phyloP scores from a whole-genome alignment of 495 filamentous ascomycete genomes.

The Poronia punctata region DNA sequence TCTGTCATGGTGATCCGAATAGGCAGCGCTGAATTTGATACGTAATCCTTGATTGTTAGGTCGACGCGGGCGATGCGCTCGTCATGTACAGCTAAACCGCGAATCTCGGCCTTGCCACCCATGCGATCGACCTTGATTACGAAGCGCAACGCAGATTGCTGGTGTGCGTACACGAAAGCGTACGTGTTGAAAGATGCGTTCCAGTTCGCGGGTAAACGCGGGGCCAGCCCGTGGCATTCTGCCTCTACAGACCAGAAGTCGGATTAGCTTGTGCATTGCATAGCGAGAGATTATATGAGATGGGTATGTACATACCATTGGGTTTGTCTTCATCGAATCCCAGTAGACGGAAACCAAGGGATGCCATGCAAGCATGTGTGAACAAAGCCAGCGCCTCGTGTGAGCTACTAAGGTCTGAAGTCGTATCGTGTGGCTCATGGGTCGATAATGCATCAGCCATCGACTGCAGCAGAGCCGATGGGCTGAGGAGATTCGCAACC shows the following conservation, averaged over 20 bases:
- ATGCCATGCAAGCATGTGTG: slow-evolving; percentile 73
- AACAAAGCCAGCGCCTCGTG: slow-evolving; percentile 84
- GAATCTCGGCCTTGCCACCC: slow-evolving; percentile 74
- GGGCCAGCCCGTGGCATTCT: slow-evolving; percentile 35
- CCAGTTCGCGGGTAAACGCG: slow-evolving; percentile 70
- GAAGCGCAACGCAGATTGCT: slow-evolving; percentile 82
- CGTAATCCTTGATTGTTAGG: slow-evolving; percentile 65
- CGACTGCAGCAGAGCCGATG: slow-evolving; percentile 37
- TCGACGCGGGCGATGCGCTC: slow-evolving; percentile 77
- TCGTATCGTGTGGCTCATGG: slow-evolving; percentile 40
- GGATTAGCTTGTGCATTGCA: background rate
- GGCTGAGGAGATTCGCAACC: slow-evolving; percentile 30
- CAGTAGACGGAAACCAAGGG: slow-evolving; percentile 72
- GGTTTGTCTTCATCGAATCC: slow-evolving; percentile 75
- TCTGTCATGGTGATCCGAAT: slow-evolving; percentile 36
- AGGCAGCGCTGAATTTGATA: slow-evolving; percentile 47
- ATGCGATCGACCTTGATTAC: slow-evolving; percentile 76
- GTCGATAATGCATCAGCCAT: slow-evolving; percentile 55
- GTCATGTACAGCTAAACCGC: slow-evolving; percentile 69
- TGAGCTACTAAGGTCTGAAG: slow-evolving; percentile 60
- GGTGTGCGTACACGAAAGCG: slow-evolving; percentile 81
- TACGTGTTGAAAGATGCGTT: slow-evolving; percentile 59
- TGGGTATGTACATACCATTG: slow-evolving; percentile 20
- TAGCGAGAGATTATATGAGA: too few relatives aligned
- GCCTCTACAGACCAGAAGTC: slow-evolving; percentile 23